Conservation (phyloP, 75 land plant species). For the Larix kaempferi region DNA sequence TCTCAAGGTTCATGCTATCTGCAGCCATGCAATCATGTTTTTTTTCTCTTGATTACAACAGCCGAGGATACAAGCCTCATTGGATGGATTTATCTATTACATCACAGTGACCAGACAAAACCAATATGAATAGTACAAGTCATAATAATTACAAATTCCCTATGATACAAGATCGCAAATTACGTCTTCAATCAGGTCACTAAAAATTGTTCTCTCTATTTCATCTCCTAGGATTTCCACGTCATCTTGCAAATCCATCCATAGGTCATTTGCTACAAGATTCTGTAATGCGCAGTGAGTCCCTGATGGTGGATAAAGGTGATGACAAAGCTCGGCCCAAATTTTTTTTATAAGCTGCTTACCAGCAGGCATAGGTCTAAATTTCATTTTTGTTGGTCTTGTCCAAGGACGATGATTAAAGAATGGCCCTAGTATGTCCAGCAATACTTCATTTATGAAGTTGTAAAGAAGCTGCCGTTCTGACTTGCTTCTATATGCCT, state of each 20-base stretch:
- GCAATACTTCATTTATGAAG: conserved; percentile 56
- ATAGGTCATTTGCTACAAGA: conserved; percentile 29
- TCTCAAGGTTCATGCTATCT: no score
- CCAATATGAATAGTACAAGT: no score
- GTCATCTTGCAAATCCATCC: conserved; percentile 20
- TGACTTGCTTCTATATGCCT: conserved; percentile 37
- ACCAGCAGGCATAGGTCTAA: conserved; percentile 4
- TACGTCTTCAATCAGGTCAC: conserved; percentile 63
- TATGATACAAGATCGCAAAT: conserved; percentile 10
- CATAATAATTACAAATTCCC: no score
- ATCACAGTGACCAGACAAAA: no score
- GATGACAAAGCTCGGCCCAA: conserved; percentile 36
- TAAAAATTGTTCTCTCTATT: conserved; percentile 44
- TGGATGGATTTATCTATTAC: no score
- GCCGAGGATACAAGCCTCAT: no score
- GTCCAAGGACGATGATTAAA: conserved; percentile 14
- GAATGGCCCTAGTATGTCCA: conserved; percentile 37
- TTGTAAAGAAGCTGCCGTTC: conserved; percentile 66
- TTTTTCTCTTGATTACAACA: no score
- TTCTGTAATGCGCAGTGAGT: conserved; percentile 19
- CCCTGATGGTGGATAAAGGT: conserved; percentile 16
- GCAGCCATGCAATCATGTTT: no score
- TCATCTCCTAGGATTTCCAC: conserved; percentile 37
- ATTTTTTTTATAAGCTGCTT: conserved; percentile 30
- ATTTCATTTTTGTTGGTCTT: background rate